Evolutionary conservation across 78 protist genomes (phyloP).

Genomic region (Reticulomyxa filosa): DNA sequence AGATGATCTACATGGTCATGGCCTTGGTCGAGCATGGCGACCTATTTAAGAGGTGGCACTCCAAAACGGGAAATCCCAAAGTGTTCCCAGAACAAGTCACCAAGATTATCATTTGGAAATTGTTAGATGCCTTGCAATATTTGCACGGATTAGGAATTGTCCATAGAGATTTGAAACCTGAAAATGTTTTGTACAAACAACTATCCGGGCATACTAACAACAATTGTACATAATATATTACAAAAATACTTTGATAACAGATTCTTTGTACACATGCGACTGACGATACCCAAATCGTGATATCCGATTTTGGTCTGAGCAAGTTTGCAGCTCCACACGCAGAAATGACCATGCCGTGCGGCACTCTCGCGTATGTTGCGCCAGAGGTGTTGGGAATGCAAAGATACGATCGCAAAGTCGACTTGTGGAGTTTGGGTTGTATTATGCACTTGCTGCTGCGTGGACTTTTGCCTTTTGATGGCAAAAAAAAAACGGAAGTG

Average conservation of each 20-base stretch:
- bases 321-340: neutral
- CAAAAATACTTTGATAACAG: no score
- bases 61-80: neutral
- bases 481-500: no score
- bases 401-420: no score
- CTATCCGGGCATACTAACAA: neutral
- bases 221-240: no score
- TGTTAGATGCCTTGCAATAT: neutral
- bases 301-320: neutral
- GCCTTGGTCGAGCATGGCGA: slow-evolving; percentile 3
- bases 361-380: slow-evolving; percentile 10
- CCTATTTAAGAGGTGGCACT: neutral
- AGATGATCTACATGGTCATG: slow-evolving; percentile 1
- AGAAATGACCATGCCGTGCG: slow-evolving; percentile 2
- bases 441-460: neutral
- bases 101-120: neutral
- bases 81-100: neutral
- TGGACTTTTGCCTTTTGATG: neutral
- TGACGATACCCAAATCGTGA: neutral
- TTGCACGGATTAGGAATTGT: slow-evolving; percentile 4
- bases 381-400: slow-evolving; percentile 2
- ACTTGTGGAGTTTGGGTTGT: slow-evolving; percentile 3
- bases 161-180: slow-evolving; percentile 8
- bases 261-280: no score
- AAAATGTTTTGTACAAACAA: neutral